Base-by-base conservation (phyloP, 2,329 filamentous ascomycete species). In the Amauroascus niger region DNA sequence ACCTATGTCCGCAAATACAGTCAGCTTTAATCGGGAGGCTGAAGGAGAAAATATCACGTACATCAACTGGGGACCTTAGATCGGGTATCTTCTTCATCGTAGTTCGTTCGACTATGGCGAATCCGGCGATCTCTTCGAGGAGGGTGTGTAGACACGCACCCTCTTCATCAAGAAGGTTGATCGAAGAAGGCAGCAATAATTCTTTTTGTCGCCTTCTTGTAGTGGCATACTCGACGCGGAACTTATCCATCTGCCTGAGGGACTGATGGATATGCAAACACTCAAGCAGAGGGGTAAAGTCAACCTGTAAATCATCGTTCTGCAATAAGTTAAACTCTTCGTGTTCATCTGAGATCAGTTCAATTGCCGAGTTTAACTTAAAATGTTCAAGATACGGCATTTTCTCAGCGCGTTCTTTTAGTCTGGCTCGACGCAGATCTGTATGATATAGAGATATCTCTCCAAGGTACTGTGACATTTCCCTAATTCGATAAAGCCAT, bases 401-500 rank as follows among this genome's bases (percentile, higher is more conserved):
- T 18, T 82, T 78, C 59, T 95, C 86, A 7, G 86, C 80, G 18
- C 93, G 81, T 63, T 94, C 85, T 65, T 89, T 86, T 64, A 95
- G 88, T 49, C 91, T 80, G 22, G 82, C 81, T 58, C 91, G 81
- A 43, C 93, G 82, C 66, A 94, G 80, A 62, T 96, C 87, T 0
- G 93, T 98, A 65, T 97, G 89, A 65, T 94, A 97, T 66, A 98
- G 94, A 3, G 93, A 90, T 6, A 98, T 88, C 67, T 98, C 93
- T 3, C 93, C 93, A 6, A 98, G 74, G 59, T 95, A 96, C 62
- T 96, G 91, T 1, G 93, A 96, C 16, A 89, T 95, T 69, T 98
- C 93, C 63, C 93, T 83, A 58, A 98, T 95, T 20, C 88, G 84
- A 64, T 86, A 98, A 8, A 98, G 76, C 93, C 93, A 98, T 0